phyloP scores from a whole-genome alignment of 371 early-diverging fungal species.

The Mortierella sp. region DNA sequence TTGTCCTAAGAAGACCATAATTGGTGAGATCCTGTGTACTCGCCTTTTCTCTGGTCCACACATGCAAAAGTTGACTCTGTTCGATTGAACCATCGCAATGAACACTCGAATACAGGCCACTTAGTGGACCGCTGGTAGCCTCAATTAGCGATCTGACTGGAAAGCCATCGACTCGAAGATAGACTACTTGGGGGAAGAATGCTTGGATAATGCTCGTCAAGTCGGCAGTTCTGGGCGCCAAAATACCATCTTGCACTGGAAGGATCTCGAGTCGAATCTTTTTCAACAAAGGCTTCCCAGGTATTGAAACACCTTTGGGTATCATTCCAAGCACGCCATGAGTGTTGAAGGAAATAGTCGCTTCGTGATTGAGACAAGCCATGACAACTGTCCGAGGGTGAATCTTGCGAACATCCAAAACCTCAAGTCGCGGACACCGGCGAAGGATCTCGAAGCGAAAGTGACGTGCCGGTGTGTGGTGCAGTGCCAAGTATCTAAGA shows the following conservation, averaged over 20 bases:
- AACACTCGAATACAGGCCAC: neutral
- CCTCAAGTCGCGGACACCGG: slow-evolving; percentile 7
- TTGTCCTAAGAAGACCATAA: neutral
- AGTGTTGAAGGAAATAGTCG: neutral
- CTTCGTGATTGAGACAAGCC: neutral
- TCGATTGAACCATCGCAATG: neutral
- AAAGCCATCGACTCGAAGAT: slow-evolving; percentile 16
- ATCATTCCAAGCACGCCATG: neutral
- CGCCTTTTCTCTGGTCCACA: slow-evolving; percentile 2
- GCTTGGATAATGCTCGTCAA: slow-evolving; percentile 6
- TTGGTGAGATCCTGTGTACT: neutral
- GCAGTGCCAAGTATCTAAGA: slow-evolving; percentile 3
- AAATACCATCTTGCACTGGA: neutral
- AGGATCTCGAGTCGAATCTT: slow-evolving; percentile 6
- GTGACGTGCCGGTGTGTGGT: slow-evolving; percentile 17
- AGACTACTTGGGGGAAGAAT: slow-evolving; percentile 2
- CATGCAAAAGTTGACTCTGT: neutral
- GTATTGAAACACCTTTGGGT: neutral
- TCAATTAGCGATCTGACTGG: slow-evolving; percentile 1
- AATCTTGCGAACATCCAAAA: slow-evolving; percentile 16
- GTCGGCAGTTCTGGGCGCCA: neutral
- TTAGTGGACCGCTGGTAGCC: slow-evolving; percentile 7
- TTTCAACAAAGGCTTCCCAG: neutral
- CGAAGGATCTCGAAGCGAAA: slow-evolving; percentile 22
- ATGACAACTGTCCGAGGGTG: neutral